phyloP scores from a whole-genome alignment of 768 basidiomycete species.

The button mushroom (Agaricus bisporus) region DNA sequence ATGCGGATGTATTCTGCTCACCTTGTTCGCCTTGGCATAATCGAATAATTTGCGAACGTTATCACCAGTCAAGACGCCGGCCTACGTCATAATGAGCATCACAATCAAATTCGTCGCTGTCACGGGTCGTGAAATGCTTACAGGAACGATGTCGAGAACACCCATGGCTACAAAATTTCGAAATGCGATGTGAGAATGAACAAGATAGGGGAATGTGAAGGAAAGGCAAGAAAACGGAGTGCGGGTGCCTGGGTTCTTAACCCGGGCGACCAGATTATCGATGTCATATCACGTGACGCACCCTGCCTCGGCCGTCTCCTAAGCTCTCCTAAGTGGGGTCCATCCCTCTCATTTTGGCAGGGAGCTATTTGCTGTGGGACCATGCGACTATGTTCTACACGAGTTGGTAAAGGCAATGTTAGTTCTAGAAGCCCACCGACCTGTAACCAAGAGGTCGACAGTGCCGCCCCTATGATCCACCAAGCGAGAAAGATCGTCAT shows the following conservation, averaged over 20 bases:
- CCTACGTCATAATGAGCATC: conserved; percentile 32
- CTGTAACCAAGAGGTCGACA: background rate
- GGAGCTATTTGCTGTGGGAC: no score
- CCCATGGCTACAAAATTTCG: conserved; percentile 46
- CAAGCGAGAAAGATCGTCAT: no score
- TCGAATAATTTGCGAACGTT: conserved; percentile 93
- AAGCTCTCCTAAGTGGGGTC: no score
- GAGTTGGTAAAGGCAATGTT: background rate
- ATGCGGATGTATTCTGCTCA: conserved; percentile 23
- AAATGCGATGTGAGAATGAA: background rate
- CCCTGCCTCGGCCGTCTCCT: no score
- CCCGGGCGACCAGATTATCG: conserved; percentile 12
- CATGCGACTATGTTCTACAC: no score
- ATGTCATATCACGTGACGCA: conserved; percentile 13
- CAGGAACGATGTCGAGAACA: conserved; percentile 79
- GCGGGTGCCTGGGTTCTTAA: conserved; percentile 1
- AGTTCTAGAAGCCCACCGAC: background rate
- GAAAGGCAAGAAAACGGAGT: conserved; percentile 5
- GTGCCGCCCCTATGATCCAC: no score
- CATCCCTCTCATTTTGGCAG: no score
- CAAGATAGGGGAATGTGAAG: background rate
- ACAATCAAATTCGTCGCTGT: background rate
- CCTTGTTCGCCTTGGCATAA: conserved; percentile 86
- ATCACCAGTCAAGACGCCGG: conserved; percentile 94
- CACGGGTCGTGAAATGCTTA: conserved; percentile 32